Evolutionary conservation across 2,329 filamentous ascomycete genomes (phyloP).

Genomic region (Delphinella strobiligena): DNA sequence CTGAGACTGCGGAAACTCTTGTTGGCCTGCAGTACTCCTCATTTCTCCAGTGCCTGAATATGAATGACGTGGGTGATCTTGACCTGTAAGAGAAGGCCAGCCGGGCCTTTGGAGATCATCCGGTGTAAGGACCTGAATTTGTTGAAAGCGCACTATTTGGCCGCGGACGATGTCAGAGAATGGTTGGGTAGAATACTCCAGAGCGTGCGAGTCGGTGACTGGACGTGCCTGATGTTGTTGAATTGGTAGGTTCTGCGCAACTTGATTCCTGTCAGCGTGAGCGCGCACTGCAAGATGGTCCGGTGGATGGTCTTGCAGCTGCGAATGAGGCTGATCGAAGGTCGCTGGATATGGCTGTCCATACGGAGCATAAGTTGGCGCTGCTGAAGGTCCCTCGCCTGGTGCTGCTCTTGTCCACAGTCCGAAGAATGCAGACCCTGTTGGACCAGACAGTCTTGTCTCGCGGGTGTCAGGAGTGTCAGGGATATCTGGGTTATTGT

Average conservation of each 20-base stretch:
- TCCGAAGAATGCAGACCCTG: background rate
- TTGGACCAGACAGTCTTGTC: background rate
- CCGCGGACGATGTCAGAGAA: too few relatives aligned
- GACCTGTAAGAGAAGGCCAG: too few relatives aligned
- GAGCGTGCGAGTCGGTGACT: too few relatives aligned
- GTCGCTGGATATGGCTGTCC: background rate
- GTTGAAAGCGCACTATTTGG: too few relatives aligned
- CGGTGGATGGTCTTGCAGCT: background rate
- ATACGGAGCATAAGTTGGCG: conserved; percentile 3
- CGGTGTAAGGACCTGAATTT: too few relatives aligned
- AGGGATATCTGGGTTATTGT: too few relatives aligned
- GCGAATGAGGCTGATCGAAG: background rate
- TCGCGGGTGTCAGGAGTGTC: background rate
- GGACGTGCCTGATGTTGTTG: background rate
- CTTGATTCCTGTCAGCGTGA: background rate
- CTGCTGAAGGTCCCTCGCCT: background rate
- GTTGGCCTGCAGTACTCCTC: too few relatives aligned
- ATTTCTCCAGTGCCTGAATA: too few relatives aligned
- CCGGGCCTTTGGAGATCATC: too few relatives aligned
- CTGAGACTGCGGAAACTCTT: too few relatives aligned
- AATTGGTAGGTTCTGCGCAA: background rate
- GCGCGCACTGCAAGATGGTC: background rate
- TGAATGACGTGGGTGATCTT: too few relatives aligned
- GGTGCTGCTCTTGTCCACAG: background rate
- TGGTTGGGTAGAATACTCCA: too few relatives aligned